Evolutionary conservation across 2,329 filamentous ascomycete species (phyloP).

Genomic region (Triangularia setosa): DNA sequence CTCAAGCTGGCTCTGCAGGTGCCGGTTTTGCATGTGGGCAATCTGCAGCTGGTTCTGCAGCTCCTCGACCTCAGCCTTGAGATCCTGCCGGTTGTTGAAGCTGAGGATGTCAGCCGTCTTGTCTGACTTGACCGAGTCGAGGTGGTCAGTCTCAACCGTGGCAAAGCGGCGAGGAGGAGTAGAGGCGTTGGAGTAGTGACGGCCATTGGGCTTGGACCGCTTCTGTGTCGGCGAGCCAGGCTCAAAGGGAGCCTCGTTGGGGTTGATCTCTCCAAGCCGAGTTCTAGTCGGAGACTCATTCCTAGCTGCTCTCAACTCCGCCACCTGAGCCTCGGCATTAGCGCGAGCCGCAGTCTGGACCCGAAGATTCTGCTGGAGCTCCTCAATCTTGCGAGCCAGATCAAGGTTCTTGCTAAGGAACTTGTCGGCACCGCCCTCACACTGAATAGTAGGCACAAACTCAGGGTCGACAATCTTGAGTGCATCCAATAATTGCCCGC

Average conservation of each 20-base stretch:
- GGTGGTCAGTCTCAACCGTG: slow-evolving; percentile 45
- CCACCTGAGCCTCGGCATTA: slow-evolving; percentile 78
- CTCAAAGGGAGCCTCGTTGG: slow-evolving; percentile 68
- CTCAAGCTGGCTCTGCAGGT: slow-evolving; percentile 83
- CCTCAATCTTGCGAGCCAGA: slow-evolving; percentile 79
- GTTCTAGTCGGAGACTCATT: slow-evolving; percentile 66
- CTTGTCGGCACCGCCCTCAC: slow-evolving; percentile 58
- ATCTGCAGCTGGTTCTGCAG: slow-evolving; percentile 92
- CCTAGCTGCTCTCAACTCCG: slow-evolving; percentile 70
- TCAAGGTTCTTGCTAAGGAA: slow-evolving; percentile 73
- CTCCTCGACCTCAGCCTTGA: slow-evolving; percentile 86
- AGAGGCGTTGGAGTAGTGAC: slow-evolving; percentile 67
- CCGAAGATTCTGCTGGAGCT: slow-evolving; percentile 81
- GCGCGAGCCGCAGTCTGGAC: slow-evolving; percentile 76
- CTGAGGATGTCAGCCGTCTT: slow-evolving; percentile 77
- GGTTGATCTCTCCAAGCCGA: slow-evolving; percentile 72
- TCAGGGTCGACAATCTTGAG: slow-evolving; percentile 84
- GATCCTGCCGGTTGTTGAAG: slow-evolving; percentile 84
- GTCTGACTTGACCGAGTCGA: slow-evolving; percentile 79
- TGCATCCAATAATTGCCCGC: slow-evolving; percentile 74
- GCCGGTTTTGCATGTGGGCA: slow-evolving; percentile 90
- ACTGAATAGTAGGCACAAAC: slow-evolving; percentile 58
- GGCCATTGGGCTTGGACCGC: slow-evolving; percentile 48
- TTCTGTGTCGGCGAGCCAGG: slow-evolving; percentile 71
- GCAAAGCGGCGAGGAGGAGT: slow-evolving; percentile 74